These are phyloP conservation scores for Fomitopsis pinicola DNA, from an alignment of 1,284 basidiomycete species.

Conservation along the genomic window DNA sequence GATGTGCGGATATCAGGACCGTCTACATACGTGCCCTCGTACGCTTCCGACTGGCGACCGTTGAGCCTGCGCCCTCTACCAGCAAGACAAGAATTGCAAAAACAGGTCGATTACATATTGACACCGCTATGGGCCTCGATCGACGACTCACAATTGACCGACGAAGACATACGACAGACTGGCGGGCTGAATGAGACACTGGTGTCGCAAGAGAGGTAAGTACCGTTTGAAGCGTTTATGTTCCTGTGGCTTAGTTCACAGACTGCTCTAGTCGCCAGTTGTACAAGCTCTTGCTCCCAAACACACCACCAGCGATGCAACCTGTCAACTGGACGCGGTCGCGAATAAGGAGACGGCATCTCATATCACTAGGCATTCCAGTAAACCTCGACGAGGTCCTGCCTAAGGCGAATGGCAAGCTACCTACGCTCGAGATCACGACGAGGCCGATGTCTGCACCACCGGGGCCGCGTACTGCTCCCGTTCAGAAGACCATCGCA, in stretches of 20 bases:
- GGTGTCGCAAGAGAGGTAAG: constrained; percentile 68
- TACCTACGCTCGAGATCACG: constrained; percentile 78
- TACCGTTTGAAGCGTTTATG: constrained; percentile 11
- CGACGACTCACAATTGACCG: constrained; percentile 50
- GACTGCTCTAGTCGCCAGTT: constrained; percentile 60
- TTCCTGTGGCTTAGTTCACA: constrained; percentile 22
- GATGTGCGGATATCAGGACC: constrained; percentile 38
- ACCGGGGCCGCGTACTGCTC: constrained; percentile 50
- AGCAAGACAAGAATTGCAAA: constrained; percentile 48
- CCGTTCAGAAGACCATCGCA: constrained; percentile 30
- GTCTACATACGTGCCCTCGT: constrained; percentile 22
- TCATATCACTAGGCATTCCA: constrained; percentile 87
- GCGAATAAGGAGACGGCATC: constrained; percentile 80
- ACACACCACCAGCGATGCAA: constrained; percentile 58
- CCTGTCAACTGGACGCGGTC: constrained; percentile 91
- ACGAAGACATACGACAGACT: constrained; percentile 74
- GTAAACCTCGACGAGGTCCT: constrained; percentile 91
- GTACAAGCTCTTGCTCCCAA: constrained; percentile 64
- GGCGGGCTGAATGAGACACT: constrained; percentile 79
- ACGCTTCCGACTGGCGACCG: constrained; percentile 47
- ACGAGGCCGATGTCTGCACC: constrained; percentile 80
- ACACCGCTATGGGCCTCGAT: constrained; percentile 55
- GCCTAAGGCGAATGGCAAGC: constrained; percentile 65
- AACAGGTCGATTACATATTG: constrained; percentile 65
- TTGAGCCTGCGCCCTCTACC: constrained; percentile 65